Evolutionary conservation across 2,329 filamentous ascomycete genomes (phyloP).

Genomic region (Hysterium pulicare): DNA sequence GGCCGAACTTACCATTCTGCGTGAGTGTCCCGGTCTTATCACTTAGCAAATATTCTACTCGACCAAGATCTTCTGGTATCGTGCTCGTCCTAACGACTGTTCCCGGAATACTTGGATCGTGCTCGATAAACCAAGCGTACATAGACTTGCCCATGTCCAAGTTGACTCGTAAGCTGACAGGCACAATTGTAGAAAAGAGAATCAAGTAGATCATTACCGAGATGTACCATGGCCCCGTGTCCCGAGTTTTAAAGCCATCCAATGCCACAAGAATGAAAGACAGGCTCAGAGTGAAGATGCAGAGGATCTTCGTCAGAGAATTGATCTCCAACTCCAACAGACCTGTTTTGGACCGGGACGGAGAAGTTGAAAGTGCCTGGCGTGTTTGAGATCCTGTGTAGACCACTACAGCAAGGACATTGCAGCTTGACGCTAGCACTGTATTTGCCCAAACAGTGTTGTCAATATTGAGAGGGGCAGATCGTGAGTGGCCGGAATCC

Average conservation of each 20-base stretch:
- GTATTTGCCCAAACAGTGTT: conserved; percentile 99
- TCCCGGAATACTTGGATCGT: conserved; percentile 82
- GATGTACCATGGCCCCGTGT: conserved; percentile 79
- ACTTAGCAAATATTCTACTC: conserved; percentile 92
- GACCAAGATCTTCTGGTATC: conserved; percentile 91
- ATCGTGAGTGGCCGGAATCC: conserved; percentile 40
- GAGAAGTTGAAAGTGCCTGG: conserved; percentile 86
- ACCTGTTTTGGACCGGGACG: conserved; percentile 90
- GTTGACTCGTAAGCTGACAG: conserved; percentile 93
- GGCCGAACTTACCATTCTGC: conserved; percentile 63
- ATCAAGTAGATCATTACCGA: conserved; percentile 98
- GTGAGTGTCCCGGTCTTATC: conserved; percentile 99
- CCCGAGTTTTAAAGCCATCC: conserved; percentile 69
- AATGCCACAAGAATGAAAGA: conserved; percentile 86
- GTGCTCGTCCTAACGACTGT: conserved; percentile 95
- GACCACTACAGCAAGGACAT: conserved; percentile 82
- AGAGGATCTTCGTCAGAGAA: conserved; percentile 92
- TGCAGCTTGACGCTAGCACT: conserved; percentile 88
- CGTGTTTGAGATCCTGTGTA: conserved; percentile 95
- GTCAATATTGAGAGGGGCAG: conserved; percentile 80
- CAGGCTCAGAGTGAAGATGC: conserved; percentile 77
- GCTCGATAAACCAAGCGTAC: conserved; percentile 93
- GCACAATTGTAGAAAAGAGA: conserved; percentile 97
- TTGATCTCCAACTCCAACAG: conserved; percentile 96
- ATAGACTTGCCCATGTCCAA: conserved; percentile 95